A percentile compares a stretch with the other conserved stretches of the same genome.
Conservation (phyloP, 164 flowering plant species). For the Umbellularia californica region DNA sequence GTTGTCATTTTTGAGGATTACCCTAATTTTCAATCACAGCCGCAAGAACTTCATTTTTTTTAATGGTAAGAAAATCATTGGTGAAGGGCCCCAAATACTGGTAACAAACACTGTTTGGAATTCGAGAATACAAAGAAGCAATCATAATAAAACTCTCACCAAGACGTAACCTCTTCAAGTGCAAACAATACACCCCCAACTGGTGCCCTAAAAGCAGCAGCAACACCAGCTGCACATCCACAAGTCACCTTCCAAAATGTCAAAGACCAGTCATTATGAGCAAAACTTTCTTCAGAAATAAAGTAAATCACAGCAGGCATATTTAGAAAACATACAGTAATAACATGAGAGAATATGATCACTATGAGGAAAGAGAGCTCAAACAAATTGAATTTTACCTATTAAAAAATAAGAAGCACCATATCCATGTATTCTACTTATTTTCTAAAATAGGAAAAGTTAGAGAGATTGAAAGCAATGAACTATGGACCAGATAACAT, state of each 20-base stretch:
- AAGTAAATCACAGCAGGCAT: not conserved
- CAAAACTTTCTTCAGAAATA: slow-evolving; percentile 5
- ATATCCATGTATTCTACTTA: too few species aligned
- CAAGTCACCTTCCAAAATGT: slow-evolving; percentile 88
- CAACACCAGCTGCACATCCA: slow-evolving; percentile 99
- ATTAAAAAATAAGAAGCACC: too few species aligned
- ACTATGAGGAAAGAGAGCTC: too few species aligned
- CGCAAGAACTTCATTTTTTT: not conserved
- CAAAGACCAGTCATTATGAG: slow-evolving; percentile 30
- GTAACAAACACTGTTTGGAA: not conserved
- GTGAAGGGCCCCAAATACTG: not conserved
- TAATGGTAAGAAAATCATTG: not conserved
- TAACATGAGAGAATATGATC: not conserved
- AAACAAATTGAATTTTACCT: too few species aligned
- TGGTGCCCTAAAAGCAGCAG: slow-evolving; percentile 99
- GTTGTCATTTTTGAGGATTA: not conserved
- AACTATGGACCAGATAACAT: too few species aligned
- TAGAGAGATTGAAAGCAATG: too few species aligned
- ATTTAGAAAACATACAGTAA: not conserved
- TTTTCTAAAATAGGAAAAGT: too few species aligned
- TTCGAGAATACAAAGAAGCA: not conserved
- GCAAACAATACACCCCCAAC: slow-evolving; percentile 99
- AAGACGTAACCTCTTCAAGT: slow-evolving; percentile 95
- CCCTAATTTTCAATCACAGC: not conserved
- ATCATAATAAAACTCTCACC: slow-evolving; percentile 38